Evolutionary conservation across 164 flowering plant genomes (phyloP).

Genomic region (Vitis amurensis): DNA sequence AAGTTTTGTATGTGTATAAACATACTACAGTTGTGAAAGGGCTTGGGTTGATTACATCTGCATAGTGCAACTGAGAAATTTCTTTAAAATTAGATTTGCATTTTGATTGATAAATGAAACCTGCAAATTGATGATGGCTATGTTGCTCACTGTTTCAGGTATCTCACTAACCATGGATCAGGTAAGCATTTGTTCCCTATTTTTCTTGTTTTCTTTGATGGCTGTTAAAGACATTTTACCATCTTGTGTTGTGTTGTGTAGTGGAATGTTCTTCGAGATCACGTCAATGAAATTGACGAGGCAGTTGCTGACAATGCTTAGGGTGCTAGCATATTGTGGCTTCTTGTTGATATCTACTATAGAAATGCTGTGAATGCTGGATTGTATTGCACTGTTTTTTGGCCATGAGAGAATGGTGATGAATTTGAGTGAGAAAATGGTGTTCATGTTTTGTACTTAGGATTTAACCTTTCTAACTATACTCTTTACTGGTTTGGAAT

Average conservation of each 20-base stretch:
- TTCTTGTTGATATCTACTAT: too few relatives aligned
- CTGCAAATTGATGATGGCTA: background rate
- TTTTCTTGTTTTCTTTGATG: background rate
- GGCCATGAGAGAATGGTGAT: too few relatives aligned
- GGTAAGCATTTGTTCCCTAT: constrained; percentile 28
- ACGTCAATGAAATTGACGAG: constrained; percentile 51
- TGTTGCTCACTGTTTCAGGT: constrained; percentile 27
- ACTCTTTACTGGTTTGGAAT: too few relatives aligned
- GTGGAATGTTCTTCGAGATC: constrained; percentile 44
- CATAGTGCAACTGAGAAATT: background rate
- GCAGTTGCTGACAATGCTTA: constrained; percentile 40
- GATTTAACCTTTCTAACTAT: too few relatives aligned
- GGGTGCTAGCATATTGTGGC: background rate
- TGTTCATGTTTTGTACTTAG: too few relatives aligned
- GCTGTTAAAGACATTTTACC: background rate
- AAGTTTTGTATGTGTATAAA: too few relatives aligned
- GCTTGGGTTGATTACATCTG: too few relatives aligned
- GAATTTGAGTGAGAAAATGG: too few relatives aligned
- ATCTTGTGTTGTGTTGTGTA: constrained; percentile 17
- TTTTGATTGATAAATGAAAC: background rate
- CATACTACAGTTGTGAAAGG: too few relatives aligned
- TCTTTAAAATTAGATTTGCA: background rate
- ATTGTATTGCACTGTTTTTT: too few relatives aligned
- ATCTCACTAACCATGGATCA: constrained; percentile 60
- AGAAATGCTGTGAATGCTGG: too few relatives aligned